phyloP scores from a whole-genome alignment of 2,329 filamentous ascomycete species.

The Cladosporium austrohemisphaericum region DNA sequence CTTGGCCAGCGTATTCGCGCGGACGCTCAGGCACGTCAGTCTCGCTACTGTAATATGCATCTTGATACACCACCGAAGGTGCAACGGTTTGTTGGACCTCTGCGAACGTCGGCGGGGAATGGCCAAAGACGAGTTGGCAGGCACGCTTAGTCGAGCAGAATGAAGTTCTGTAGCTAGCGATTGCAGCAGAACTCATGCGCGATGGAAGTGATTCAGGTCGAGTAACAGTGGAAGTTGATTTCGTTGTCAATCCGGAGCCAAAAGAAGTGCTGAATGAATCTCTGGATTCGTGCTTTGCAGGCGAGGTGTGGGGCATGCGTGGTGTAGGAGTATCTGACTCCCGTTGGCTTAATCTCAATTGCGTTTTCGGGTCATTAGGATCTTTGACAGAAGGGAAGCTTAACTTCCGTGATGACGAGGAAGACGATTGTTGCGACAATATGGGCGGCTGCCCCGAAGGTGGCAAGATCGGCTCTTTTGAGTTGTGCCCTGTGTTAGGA shows the following conservation, averaged over 20 bases:
- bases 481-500: neutral
- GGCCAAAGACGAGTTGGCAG: slow-evolving; percentile 34
- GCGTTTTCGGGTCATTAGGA: slow-evolving; percentile 61
- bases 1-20: slow-evolving; percentile 81
- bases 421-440: slow-evolving; percentile 28
- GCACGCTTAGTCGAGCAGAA: slow-evolving; percentile 21
- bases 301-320: neutral
- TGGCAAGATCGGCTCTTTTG: neutral
- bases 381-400: slow-evolving; percentile 76
- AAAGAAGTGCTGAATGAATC: neutral
- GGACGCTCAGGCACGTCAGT: slow-evolving; percentile 72
- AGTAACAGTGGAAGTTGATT: slow-evolving; percentile 39
- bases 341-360: slow-evolving; percentile 62
- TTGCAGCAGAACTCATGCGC: neutral
- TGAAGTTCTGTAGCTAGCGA: slow-evolving; percentile 22
- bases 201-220: slow-evolving; percentile 39
- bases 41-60: slow-evolving; percentile 81
- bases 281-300: neutral
- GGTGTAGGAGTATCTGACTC: neutral
- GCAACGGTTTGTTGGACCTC: slow-evolving; percentile 56
- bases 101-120: slow-evolving; percentile 40
- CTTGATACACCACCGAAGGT: slow-evolving; percentile 73
- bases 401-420: slow-evolving; percentile 48
- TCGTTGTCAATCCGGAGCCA: neutral
- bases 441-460: slow-evolving; percentile 19